Base-by-base conservation (phyloP, 345 rosid genomes). In the Salix udensis region DNA sequence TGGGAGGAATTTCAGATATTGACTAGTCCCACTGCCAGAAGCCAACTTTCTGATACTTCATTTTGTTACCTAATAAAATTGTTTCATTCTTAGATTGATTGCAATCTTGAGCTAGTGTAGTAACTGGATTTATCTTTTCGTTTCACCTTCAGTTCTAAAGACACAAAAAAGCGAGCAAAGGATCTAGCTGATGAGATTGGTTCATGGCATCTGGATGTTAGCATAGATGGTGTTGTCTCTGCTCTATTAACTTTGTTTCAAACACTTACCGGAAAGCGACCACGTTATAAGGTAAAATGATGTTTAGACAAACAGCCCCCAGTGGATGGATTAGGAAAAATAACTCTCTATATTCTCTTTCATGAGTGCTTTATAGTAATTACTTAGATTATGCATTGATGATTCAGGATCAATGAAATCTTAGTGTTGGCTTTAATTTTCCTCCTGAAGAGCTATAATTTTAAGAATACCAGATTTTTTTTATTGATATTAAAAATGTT, bases 181-280 rank as follows among this genome's bases (percentile, higher is more conserved):
- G 78, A 79, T 69, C 88, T 96, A 65, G 91, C 98, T 53, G 89
- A 88, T 15, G 97, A 96, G 87, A 93, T 96, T 18, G 99, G 99
- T 61, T 85, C 99, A 2, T 90, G 95, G 97, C 99, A 91, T 91
- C 92, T 96, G 76, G 95, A 96, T 68, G 89, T 92, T 81, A 76
- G 82, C 81, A 91, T 96, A 81, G 98, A 96, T 75, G 86, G 84
- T 19, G 91, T 96, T 80, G 89, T 92, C 46, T 92, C 99, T 81
- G 89, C 98, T 0, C 81, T 96, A 48, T 73, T 96, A 46, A 81
- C 92, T 74, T 82, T 96, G 82, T 89, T 96, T 81, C 91, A 90
- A 84, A 91, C 92, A 4, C 89, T 93, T 74, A 91, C 97, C 3
- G 99, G 99, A 77, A 93, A 86, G 85, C 82, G 85, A 53, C 98